These are phyloP conservation scores for Didymella pomorum DNA, from an alignment of 2,329 filamentous ascomycete species.

Conservation along the genomic window DNA sequence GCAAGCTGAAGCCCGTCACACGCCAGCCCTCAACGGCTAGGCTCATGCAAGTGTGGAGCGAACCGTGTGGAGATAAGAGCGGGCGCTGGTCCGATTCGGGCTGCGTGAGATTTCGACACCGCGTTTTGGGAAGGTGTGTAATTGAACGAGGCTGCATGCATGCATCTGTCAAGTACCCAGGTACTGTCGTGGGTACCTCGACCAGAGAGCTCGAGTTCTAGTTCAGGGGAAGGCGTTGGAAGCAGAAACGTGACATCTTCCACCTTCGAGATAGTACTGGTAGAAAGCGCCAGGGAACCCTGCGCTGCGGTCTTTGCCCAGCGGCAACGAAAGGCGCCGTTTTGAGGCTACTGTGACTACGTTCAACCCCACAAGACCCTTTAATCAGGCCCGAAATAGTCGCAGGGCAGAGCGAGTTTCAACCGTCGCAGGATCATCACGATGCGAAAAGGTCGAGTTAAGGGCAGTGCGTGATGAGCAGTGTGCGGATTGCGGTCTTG, in stretches of 20 bases:
- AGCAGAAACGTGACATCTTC: neutral
- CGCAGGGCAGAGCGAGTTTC: constrained; percentile 5
- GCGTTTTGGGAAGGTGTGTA: neutral
- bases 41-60: constrained; percentile 7
- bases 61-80: constrained; percentile 14
- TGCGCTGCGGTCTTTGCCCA: no score
- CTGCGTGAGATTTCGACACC: neutral
- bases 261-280: no score
- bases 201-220: no score
- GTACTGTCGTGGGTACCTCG: no score
- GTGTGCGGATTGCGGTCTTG: neutral
- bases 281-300: neutral
- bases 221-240: neutral
- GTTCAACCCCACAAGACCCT: constrained; percentile 7
- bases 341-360: constrained; percentile 18
- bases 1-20: neutral
- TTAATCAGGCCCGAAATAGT: constrained; percentile 16
- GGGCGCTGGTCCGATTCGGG: neutral
- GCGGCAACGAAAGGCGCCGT: constrained; percentile 18
- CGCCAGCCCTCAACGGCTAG: constrained; percentile 11
- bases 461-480: neutral
- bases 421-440: neutral
- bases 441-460: neutral
- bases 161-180: no score
- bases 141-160: no score